These are phyloP conservation scores for Camellia japonica DNA, from an alignment of 148 eudicot genomes.

Conservation along the genomic window DNA sequence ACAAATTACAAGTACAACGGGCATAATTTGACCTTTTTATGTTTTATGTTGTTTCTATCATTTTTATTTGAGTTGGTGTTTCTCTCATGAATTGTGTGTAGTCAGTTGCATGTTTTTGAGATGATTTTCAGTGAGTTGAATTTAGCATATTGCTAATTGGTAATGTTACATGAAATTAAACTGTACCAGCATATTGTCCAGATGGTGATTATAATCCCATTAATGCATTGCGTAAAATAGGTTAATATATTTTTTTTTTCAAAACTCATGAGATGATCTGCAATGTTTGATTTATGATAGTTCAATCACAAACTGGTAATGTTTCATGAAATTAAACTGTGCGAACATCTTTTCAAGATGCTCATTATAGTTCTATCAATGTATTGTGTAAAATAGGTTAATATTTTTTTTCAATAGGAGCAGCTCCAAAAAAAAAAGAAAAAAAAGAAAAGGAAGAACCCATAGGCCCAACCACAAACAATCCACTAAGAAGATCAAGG, in stretches of 20 bases:
- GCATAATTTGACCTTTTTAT: background rate
- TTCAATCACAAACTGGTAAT: background rate
- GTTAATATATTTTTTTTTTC: background rate
- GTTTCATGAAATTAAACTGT: background rate
- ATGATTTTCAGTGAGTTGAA: background rate
- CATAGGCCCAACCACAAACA: no score
- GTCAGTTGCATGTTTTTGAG: constrained; percentile 7
- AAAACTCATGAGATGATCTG: background rate
- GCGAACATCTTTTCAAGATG: background rate
- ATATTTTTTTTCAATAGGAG: no score
- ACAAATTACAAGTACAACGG: no score
- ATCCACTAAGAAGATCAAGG: no score
- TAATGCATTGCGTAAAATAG: background rate
- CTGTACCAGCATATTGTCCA: background rate
- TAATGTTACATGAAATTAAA: background rate
- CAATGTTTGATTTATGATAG: background rate
- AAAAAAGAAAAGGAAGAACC: no score
- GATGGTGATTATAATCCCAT: background rate
- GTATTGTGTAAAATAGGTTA: no score
- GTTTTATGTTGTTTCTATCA: background rate
- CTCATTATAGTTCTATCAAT: background rate
- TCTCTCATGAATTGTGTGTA: background rate
- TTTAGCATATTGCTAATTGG: background rate
- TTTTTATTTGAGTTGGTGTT: background rate
- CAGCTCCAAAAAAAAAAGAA: no score